A percentile compares a stretch with the other conserved stretches of the same genome.
Evolutionary conservation across 2,329 filamentous ascomycete species (phyloP).

Genomic region (Xylaria sp.): DNA sequence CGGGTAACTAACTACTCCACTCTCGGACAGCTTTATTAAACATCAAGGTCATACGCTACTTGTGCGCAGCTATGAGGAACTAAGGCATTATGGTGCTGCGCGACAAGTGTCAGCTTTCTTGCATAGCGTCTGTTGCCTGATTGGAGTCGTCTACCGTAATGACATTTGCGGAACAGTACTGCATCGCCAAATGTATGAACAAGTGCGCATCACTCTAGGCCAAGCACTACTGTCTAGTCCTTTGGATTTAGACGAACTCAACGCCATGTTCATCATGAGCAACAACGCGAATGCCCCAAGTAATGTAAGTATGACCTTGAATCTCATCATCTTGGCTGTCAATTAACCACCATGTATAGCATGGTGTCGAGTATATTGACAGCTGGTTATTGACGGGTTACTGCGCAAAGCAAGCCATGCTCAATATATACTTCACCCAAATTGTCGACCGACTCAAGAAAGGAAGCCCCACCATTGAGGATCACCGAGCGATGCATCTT

Average conservation of each 20-base stretch:
- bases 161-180: slow-evolving; percentile 47
- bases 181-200: slow-evolving; percentile 55
- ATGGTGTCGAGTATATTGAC: slow-evolving; percentile 54
- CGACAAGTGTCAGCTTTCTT: slow-evolving; percentile 54
- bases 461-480: slow-evolving; percentile 48
- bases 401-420: slow-evolving; percentile 57
- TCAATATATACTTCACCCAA: slow-evolving; percentile 56
- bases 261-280: slow-evolving; percentile 55
- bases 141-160: slow-evolving; percentile 52
- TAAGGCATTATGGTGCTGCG: slow-evolving; percentile 49
- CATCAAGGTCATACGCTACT: slow-evolving; percentile 48
- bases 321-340: not conserved
- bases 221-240: slow-evolving; percentile 55
- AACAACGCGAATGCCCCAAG: slow-evolving; percentile 49
- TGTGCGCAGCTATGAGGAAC: slow-evolving; percentile 44
- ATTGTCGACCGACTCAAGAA: slow-evolving; percentile 52
- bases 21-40: slow-evolving; percentile 43
- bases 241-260: slow-evolving; percentile 55
- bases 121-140: slow-evolving; percentile 54
- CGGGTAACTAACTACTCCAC: not conserved
- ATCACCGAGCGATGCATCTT: slow-evolving; percentile 52
- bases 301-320: slow-evolving; percentile 39
- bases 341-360: slow-evolving; percentile 36
- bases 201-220: slow-evolving; percentile 53
- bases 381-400: slow-evolving; percentile 57